Percentiles rank a stretch among this genome's conserved stretches.
These are phyloP conservation scores for Fusarium compactum DNA, from an alignment of 2,329 filamentous ascomycete species.

Conservation along the genomic window DNA sequence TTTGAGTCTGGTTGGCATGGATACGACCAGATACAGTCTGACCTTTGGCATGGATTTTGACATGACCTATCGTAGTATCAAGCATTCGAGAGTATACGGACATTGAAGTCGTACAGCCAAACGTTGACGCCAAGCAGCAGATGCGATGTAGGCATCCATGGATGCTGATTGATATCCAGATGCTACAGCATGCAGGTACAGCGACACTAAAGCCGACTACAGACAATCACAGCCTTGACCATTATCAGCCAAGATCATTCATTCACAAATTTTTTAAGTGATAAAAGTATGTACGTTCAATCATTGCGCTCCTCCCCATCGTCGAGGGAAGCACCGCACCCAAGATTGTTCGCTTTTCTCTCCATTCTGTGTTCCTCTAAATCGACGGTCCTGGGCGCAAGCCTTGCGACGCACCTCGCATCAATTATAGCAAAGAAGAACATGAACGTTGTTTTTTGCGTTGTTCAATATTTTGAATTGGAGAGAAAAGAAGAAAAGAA, in stretches of 20 bases:
- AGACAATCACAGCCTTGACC: background rate
- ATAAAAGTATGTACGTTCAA: constrained; percentile 64
- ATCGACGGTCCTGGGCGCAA: constrained; percentile 62
- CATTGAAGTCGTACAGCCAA: background rate
- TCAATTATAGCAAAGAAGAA: constrained; percentile 54
- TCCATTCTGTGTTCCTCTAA: constrained; percentile 64
- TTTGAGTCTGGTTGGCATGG: background rate
- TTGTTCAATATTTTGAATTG: constrained; percentile 58
- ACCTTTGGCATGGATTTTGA: background rate
- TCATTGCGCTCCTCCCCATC: constrained; percentile 70
- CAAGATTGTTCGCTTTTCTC: constrained; percentile 69
- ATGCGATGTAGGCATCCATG: background rate
- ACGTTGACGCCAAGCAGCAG: background rate
- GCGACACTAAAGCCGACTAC: background rate
- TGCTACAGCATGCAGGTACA: background rate
- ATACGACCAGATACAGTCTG: background rate
- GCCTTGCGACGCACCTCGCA: constrained; percentile 60
- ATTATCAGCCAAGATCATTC: background rate
- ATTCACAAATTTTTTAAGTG: constrained; percentile 12
- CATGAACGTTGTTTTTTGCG: constrained; percentile 61
- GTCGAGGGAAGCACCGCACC: constrained; percentile 67
- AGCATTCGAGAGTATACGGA: background rate
- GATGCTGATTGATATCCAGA: background rate
- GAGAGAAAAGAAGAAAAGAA: constrained; percentile 42
- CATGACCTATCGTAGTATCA: background rate